Evolutionary conservation across 306 rosid genomes (phyloP).

Genomic region (Acacia crassicarpa): DNA sequence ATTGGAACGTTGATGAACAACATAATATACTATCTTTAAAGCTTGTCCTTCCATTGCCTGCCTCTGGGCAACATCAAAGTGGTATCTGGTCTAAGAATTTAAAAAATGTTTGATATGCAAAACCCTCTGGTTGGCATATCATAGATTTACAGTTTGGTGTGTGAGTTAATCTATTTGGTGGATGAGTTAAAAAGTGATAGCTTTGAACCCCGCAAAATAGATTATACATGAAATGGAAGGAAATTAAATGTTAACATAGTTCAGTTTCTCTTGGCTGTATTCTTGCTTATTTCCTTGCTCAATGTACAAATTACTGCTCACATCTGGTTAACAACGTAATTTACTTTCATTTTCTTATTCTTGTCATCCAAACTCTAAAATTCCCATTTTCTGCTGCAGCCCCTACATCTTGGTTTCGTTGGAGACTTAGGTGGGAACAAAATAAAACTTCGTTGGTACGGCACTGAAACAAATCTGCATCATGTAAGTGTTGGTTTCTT

Average conservation of each 20-base stretch:
- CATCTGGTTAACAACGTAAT: not conserved
- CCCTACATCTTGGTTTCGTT: conserved; percentile 80
- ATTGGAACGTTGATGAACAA: conserved; percentile 3
- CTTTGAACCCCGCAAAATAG: not conserved
- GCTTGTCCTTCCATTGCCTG: not conserved
- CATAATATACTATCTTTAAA: not conserved
- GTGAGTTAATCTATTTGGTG: conserved; percentile 1
- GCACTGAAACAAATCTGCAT: conserved; percentile 84
- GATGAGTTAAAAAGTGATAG: conserved; percentile 7
- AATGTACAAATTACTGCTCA: not conserved
- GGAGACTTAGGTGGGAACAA: conserved; percentile 86
- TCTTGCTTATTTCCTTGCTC: not conserved
- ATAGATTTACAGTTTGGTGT: not conserved
- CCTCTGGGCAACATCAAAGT: not conserved
- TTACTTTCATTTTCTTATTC: not conserved
- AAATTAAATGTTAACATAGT: not conserved
- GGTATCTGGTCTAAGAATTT: not conserved
- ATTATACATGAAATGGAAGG: not conserved
- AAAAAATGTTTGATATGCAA: not conserved
- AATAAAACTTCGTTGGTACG: conserved; percentile 77
- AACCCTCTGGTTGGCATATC: not conserved
- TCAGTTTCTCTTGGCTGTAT: not conserved
- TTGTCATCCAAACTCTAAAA: not conserved
- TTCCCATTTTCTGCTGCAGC: conserved; percentile 54
- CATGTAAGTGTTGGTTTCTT: conserved; percentile 49